Evolutionary conservation across 345 rosid species (phyloP), one percentile per base, ranked within the genome.

Genomic region (Pugionium cornutum): DNA sequence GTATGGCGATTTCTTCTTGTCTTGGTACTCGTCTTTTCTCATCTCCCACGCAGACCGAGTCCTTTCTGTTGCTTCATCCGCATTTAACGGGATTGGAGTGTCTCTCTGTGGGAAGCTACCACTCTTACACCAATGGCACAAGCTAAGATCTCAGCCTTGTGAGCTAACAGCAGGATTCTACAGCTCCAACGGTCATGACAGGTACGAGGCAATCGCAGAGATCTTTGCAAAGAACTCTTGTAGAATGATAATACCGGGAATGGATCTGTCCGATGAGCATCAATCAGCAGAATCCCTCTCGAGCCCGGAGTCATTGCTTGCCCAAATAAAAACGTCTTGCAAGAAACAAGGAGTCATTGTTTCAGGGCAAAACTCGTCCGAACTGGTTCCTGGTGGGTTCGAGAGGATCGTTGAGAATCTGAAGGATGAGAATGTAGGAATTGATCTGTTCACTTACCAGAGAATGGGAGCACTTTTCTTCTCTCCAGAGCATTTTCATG

Each of bases 401-500:
- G 82, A 84, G 75, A 87, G 79, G 83, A 83, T 92, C 31, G 82
- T 58, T 80, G 84, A 86, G 72, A 84, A 77, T 29, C 46, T 85
- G 36, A 68, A 54, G 3, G 80, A 78, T 26, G 86, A 69, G 34
- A 84, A 58, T 28, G 68, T 68, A 47, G 66, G 11, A 3, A 53
- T 84, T 9, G 84, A 79, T 59, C 62, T 82, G 77, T 89, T 89
- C 69, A 81, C 84, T 30, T 89, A 88, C 75, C 96, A 92, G 75
- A 83, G 98, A 75, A 92, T 89, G 98, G 98, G 98, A 72, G 98
- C 95, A 2, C 76, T 79, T 47, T 92, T 92, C 82, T 92, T 92
- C 83, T 89, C 98, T 2, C 98, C 98, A 0, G 90, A 88, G 42
- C 97, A 89, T 78, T 89, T 92, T 40, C 94, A 89, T 30, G 74